Conservation (phyloP, 1,139 yeast genomes). For the Candida labiduridarum region DNA sequence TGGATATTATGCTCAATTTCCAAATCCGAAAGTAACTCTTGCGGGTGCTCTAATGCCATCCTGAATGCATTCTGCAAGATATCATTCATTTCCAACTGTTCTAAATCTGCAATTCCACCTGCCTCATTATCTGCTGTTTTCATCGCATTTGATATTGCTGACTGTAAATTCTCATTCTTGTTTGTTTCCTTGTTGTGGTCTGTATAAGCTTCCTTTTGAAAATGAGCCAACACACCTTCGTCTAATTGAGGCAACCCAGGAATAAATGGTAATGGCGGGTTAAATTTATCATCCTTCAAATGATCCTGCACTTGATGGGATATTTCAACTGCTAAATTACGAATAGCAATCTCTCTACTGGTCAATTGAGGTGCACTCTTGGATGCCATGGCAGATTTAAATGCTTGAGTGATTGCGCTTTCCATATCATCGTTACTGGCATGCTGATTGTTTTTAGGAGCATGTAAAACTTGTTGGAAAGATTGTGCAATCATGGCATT, state of each 20-base stretch:
- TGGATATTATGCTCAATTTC: conserved; percentile 34
- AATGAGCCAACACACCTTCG: conserved; percentile 41
- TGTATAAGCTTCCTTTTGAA: conserved; percentile 38
- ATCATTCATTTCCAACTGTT: conserved; percentile 58
- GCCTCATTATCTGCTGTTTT: conserved; percentile 23
- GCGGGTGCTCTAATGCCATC: conserved; percentile 71
- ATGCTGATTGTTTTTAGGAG: conserved; percentile 2
- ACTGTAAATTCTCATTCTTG: conserved; percentile 18
- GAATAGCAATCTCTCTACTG: conserved; percentile 26
- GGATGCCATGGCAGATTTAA: conserved; percentile 28
- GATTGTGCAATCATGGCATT: conserved; percentile 20
- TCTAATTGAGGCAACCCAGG: conserved; percentile 38
- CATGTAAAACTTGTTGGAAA: conserved; percentile 20
- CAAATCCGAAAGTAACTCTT: conserved; percentile 53
- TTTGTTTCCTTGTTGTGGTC: conserved; percentile 18
- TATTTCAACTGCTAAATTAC: conserved; percentile 37
- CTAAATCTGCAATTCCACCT: conserved; percentile 40
- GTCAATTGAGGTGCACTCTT: conserved; percentile 18
- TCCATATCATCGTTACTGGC: conserved; percentile 22
- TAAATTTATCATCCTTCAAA: conserved; percentile 18
- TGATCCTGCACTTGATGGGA: conserved; percentile 37
- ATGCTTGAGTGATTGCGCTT: conserved; percentile 37
- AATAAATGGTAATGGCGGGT: conserved; percentile 14
- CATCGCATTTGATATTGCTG: conserved; percentile 30
- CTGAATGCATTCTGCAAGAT: conserved; percentile 73